Base-by-base conservation (phyloP, 495 filamentous ascomycete genomes). In the Geoglossum glabrum region DNA sequence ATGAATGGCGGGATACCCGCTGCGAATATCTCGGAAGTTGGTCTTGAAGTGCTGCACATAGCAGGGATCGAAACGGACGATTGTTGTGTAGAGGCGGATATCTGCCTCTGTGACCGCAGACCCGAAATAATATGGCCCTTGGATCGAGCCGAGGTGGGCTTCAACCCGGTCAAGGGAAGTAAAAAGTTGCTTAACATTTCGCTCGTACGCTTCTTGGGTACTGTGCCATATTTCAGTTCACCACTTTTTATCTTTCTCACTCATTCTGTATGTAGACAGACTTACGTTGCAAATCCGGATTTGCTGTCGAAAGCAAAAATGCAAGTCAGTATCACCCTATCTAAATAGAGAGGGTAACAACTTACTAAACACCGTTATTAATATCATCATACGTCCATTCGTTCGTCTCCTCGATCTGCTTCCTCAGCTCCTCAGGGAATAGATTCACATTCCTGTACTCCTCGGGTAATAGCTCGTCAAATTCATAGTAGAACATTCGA, bases 371-470 rank as follows among this genome's bases (percentile, higher is more conserved):
- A 38, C 86, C 88, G 65, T 90, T 89, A 68, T 95, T 95, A 66
- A 95, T 74, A 59, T 84, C 78, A 63, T 85, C 76, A 69, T 92
- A 92, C 59, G 83, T 81, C 87, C 87, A 93, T 31, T 79, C 78
- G 66, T 92, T 92, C 57, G 81, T 70, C 47, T 74, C 73, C 60
- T 95, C 85, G 65, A 95, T 92, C 21, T 82, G 66, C 50, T 66
- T 56, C 26, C 71, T 73, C 21, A 89, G 70, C 0, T 73, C 61
- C 31, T 70, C 59, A 0, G 86, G 86, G 64, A 81, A 83, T 43
- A 85, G 76, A 61, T 82, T 80, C 1, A 82, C 62, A 33, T 79
- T 75, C 38, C 78, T 75, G 68, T 76, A 78, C 59, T 77, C 57
- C 46, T 75, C 70, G 0, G 81, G 78, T 2, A 93, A 63, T 21